Evolutionary conservation across 164 flowering plant species (phyloP), one percentile per base, ranked within the genome.

Genomic region (Pachysandra terminalis): DNA sequence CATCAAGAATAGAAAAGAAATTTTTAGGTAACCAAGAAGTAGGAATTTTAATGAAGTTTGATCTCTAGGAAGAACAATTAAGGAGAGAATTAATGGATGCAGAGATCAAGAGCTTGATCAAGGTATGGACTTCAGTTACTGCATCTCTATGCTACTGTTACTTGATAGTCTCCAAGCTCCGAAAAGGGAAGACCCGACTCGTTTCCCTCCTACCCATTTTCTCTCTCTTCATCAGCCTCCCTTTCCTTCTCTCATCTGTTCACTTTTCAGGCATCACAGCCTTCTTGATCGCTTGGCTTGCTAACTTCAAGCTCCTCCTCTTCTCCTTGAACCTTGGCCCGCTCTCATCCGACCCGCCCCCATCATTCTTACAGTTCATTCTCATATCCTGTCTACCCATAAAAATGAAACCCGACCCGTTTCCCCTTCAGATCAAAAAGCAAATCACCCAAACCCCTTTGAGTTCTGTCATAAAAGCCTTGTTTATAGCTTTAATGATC

Each of bases 271-370:
- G 49, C 27, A 0, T 65, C 68, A 73, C 75, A 5, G 61, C 71
- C 22, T 78, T 82, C 68, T 74, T 49, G 56, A 25, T 80, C 49
- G 55, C 79, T 0, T 84, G 85, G 84, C 66, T 82, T 2, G 74
- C 57, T n/a, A n/a, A n/a, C n/a, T n/a, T n/a, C n/a, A n/a, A n/a
- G n/a, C n/a, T n/a, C n/a, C n/a, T n/a, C n/a, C 84, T 80, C 68
- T 73, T 71, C 67, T 59, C 77, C 61, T 81, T 79, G 61, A 72
- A 66, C 62, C 67, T 16, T n/a, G 83, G 81, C 37, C 81, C 81
- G 2, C 69, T 80, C 37, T n/a, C 75, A 22, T 7, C 67, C 53
- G 26, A 26, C 27, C 68, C 77, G 37, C 56, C 60, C 16, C 54
- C 51, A 19, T 51, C 78, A 24, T 55, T 73, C 26, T 41, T n/a